phyloP scores from a whole-genome alignment of 2,329 filamentous ascomycete species.

The Hymenoscyphus scutula region DNA sequence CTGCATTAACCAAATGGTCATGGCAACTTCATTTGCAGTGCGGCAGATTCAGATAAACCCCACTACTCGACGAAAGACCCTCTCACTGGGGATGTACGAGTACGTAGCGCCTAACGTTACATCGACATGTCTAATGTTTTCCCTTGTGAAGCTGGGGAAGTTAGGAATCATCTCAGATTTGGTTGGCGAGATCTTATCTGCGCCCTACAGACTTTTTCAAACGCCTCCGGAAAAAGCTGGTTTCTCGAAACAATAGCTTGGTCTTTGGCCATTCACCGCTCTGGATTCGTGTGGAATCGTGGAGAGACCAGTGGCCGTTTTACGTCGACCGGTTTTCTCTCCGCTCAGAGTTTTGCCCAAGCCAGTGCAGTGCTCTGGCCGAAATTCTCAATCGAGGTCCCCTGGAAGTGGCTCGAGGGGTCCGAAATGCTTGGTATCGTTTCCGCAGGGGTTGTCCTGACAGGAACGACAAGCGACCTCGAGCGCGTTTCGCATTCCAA shows the following conservation, averaged over 20 bases:
- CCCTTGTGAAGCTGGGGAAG: constrained; percentile 8
- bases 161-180: constrained; percentile 4
- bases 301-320: constrained; percentile 2
- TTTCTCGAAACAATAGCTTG: constrained; percentile 21
- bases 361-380: constrained; percentile 19
- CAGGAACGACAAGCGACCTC: constrained; percentile 12
- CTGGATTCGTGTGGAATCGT: neutral
- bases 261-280: constrained; percentile 6
- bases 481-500: constrained; percentile 14
- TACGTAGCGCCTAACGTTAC: constrained; percentile 3
- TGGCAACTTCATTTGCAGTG: constrained; percentile 1
- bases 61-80: neutral
- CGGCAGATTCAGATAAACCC: constrained; percentile 2
- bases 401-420: constrained; percentile 22
- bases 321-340: constrained; percentile 19
- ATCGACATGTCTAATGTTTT: constrained; percentile 14
- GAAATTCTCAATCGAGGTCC: constrained; percentile 22
- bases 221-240: constrained; percentile 10
- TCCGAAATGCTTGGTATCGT: constrained; percentile 16
- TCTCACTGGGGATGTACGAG: neutral
- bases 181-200: neutral
- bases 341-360: constrained; percentile 26
- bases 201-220: neutral
- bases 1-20: constrained; percentile 10
- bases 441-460: constrained; percentile 15